Evolutionary conservation across 345 rosid species (phyloP).

Genomic region (Linum usitatissimum): DNA sequence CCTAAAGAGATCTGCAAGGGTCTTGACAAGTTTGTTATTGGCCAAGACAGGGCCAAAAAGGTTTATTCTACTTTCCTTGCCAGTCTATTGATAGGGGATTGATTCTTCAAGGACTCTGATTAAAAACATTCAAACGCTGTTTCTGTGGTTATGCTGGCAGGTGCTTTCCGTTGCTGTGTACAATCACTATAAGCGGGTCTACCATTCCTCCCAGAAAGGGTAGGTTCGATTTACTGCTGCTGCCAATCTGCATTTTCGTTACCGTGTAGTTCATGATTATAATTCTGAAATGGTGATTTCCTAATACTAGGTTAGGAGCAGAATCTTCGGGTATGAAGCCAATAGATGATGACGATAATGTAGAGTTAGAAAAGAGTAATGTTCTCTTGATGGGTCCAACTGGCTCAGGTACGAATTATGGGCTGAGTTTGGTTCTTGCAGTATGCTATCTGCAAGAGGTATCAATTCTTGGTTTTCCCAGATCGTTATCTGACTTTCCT

Average conservation of each 20-base stretch:
- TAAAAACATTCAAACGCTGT: not conserved
- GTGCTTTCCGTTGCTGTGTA: constrained; percentile 91
- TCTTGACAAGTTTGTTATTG: constrained; percentile 80
- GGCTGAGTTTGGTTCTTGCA: not conserved
- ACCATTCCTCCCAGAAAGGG: constrained; percentile 58
- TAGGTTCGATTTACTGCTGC: constrained; percentile 24
- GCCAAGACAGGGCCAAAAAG: constrained; percentile 81
- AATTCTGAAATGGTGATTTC: constrained; percentile 29
- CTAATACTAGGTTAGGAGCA: constrained; percentile 66
- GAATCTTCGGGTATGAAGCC: constrained; percentile 35
- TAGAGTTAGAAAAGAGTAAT: constrained; percentile 92
- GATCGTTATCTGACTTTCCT: constrained; percentile 6
- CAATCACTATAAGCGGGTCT: constrained; percentile 89
- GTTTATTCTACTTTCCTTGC: constrained; percentile 18
- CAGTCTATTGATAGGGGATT: not conserved
- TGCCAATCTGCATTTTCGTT: not conserved
- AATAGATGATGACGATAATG: constrained; percentile 60
- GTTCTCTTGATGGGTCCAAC: constrained; percentile 94
- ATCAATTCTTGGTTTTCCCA: no score
- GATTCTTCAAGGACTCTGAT: not conserved
- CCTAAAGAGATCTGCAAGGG: constrained; percentile 86
- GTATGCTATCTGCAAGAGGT: not conserved
- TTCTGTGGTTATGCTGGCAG: constrained; percentile 23
- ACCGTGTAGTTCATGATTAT: constrained; percentile 1
- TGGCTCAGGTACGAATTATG: constrained; percentile 60